Evolutionary conservation across 768 basidiomycete species (phyloP), one percentile per base, ranked within the genome.

Genomic region (Lentinula aciculospora): DNA sequence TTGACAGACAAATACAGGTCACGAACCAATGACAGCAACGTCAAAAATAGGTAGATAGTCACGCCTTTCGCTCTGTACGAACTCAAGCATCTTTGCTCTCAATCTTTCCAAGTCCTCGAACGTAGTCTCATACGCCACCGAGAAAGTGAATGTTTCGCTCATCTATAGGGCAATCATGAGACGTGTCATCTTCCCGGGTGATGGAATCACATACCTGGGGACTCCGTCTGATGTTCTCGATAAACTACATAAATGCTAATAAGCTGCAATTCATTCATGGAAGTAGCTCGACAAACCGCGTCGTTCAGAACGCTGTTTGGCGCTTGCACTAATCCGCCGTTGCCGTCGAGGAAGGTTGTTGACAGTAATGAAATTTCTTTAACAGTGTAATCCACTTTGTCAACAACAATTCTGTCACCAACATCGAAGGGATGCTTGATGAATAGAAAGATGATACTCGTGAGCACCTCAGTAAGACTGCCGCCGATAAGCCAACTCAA

Each of bases 381-480:
- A 60, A 96, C 92, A 0, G 88, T 89, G 68, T 89, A 94, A 7
- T 66, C 74, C 32, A 78, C 73, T 27, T 75, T 76, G 55, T 74
- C 71, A 46, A 87, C 60, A 51, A 71, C 72, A 50, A 95, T 79
- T 46, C 86, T 73, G 71, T 93, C 91, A 25, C 88, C 88, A 25
- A 92, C 89, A 69, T 92, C 89, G 75, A 86, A 89, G 0, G 87
- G 88, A 66, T 89, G 86, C 65, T 91, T 91, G 69, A 93, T 79
- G 72, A 95, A 94, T 28, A 97, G 76, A 80, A 97, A 95, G 66
- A 95, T 93, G 68, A 94, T 91, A 58, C 87, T 86, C 4, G 83
- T 84, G 56, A 95, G 76, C 45, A 94, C 84, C 69, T 94, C 91
- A 61, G 89, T 82, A 60, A 90, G 76, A 55, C 85, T 89, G 45